Evolutionary conservation across 306 rosid species (phyloP), one percentile per base, ranked within the genome.

Genomic region (Inga oerstediana): DNA sequence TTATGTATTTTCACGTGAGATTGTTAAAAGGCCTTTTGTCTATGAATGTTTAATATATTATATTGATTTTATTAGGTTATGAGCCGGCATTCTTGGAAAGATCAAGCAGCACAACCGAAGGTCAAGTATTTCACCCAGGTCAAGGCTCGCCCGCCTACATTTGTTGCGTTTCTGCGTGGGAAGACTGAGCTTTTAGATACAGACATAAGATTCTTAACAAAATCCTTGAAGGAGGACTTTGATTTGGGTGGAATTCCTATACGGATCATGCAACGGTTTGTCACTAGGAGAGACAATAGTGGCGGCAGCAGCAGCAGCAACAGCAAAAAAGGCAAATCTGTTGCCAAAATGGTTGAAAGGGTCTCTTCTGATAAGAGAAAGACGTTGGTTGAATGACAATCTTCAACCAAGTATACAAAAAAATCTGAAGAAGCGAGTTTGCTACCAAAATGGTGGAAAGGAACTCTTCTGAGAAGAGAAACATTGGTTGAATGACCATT

Each of bases 41-140:
- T 61, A 61, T 73, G 32, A 76, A 66, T 35, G 75, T n/a, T 7
- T 32, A 27, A 22, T 44, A 46, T 46, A 20, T 48, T 27, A 13
- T 17, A 41, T 34, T 2, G 75, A 77, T 82, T 80, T 77, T 61
- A 44, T 79, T 90, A 94, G 98, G 97, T 95, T 81, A 93, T 96
- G 97, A 91, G 99, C 90, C 88, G 98, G 87, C 99, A 95, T 89
- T 95, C 98, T 41, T 95, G 99, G 99, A 95, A 92, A 87, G 97
- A 93, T 87, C 97, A 91, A 89, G 92, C 97, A 79, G 93, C 96
- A 52, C 97, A 91, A 74, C 93, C 99, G 2, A 93, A 93, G 90
- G 85, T 92, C 14, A 93, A 96, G 83, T 96, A 96, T 85, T 96
- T 96, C 84, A 96, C 99, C 17, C 98, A 92, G 89, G 99, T 96